Evolutionary conservation across 2,329 filamentous ascomycete species (phyloP).

Genomic region (Xylariaceae sp.): DNA sequence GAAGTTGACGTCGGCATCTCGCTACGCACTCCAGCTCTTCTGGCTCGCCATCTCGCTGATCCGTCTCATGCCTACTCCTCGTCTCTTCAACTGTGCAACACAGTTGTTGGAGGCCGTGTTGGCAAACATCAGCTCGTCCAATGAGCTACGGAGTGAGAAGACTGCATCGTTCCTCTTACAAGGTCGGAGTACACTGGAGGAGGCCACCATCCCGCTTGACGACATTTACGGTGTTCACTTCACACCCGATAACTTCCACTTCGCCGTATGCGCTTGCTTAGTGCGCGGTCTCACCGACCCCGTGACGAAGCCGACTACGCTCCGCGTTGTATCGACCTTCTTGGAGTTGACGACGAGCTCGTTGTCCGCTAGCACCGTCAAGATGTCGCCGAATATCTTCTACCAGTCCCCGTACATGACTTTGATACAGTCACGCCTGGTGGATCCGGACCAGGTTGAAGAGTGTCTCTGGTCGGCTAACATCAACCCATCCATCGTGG

Average conservation of each 20-base stretch:
- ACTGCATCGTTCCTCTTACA: slow-evolving; percentile 58
- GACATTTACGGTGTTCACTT: slow-evolving; percentile 63
- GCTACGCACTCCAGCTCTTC: slow-evolving; percentile 64
- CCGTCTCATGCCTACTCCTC: slow-evolving; percentile 53
- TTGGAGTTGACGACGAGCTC: slow-evolving; percentile 46
- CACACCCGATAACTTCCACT: slow-evolving; percentile 59
- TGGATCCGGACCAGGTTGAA: slow-evolving; percentile 54
- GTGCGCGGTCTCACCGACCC: slow-evolving; percentile 60
- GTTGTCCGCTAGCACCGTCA: slow-evolving; percentile 28
- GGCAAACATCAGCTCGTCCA: slow-evolving; percentile 57
- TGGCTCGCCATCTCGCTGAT: slow-evolving; percentile 65
- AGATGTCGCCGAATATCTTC: slow-evolving; percentile 32
- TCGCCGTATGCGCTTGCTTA: slow-evolving; percentile 59
- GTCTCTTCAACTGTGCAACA: slow-evolving; percentile 61
- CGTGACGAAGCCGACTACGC: slow-evolving; percentile 52
- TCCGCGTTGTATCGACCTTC: slow-evolving; percentile 58
- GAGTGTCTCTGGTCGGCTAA: slow-evolving; percentile 59
- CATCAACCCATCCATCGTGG: slow-evolving; percentile 42
- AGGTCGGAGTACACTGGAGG: slow-evolving; percentile 55
- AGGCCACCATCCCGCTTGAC: slow-evolving; percentile 57
- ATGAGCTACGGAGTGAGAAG: slow-evolving; percentile 53
- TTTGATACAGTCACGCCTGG: slow-evolving; percentile 53
- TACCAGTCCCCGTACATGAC: slow-evolving; percentile 53
- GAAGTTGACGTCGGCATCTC: slow-evolving; percentile 60
- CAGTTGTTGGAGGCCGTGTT: slow-evolving; percentile 60